Evolutionary conservation across 441 rosid genomes (phyloP).

Genomic region (Kokia cookei): DNA sequence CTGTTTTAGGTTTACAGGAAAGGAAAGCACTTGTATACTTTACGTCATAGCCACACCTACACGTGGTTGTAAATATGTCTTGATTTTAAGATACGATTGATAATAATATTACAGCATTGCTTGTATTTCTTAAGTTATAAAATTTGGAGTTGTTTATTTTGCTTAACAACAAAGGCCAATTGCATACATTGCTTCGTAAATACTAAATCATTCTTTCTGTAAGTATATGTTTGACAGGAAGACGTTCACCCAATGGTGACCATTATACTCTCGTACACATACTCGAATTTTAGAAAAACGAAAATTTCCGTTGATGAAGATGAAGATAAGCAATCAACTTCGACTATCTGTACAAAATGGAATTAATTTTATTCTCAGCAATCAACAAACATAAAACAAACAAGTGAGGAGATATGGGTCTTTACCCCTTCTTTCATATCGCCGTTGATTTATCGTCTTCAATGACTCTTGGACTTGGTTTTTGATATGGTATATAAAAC

Average conservation of each 20-base stretch:
- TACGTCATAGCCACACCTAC: not conserved
- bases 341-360: not conserved
- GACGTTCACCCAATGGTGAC: too few species aligned
- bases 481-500: not conserved
- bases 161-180: not conserved
- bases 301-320: not conserved
- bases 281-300: too few species aligned
- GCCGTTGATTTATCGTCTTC: too few species aligned
- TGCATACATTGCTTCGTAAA: not conserved
- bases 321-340: not conserved
- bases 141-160: not conserved
- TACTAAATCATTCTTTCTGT: too few species aligned
- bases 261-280: too few species aligned
- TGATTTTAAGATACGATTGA: not conserved
- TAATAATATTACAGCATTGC: not conserved
- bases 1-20: slow-evolving; percentile 11
- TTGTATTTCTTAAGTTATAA: not conserved
- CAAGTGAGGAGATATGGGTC: too few species aligned
- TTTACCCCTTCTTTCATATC: not conserved
- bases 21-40: slow-evolving; percentile 12
- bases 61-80: slow-evolving; percentile 19
- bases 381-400: too few species aligned
- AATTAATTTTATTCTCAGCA: too few species aligned
- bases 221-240: too few species aligned
- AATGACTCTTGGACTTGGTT: too few species aligned